A percentile compares a stretch with the other conserved stretches of the same genome.
phyloP scores from a whole-genome alignment of 345 rosid species.

The Erucastrum elatum region DNA sequence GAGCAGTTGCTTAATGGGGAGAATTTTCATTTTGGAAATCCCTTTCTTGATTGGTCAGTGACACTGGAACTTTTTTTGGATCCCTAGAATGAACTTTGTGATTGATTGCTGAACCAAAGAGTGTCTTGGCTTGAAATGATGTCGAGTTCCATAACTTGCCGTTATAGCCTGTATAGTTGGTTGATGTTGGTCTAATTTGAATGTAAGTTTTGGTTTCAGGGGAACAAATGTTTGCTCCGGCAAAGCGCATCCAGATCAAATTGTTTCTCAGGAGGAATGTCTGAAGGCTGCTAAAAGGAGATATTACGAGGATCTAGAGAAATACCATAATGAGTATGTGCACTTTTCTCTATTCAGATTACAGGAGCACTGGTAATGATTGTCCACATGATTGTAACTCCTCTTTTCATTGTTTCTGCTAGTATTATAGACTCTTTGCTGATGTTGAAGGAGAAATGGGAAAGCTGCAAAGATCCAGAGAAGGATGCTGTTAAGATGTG shows the following conservation, averaged over 20 bases:
- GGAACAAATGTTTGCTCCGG: constrained; percentile 71
- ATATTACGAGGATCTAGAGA: constrained; percentile 62
- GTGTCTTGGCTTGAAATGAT: too few species aligned
- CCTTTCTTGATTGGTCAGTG: constrained; percentile 73
- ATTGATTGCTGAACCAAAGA: too few species aligned
- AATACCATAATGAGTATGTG: constrained; percentile 82
- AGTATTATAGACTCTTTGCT: constrained; percentile 74
- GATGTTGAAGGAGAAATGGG: constrained; percentile 76
- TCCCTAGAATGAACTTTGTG: not conserved
- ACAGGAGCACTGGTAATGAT: not conserved
- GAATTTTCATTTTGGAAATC: constrained; percentile 84
- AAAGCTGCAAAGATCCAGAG: constrained; percentile 69
- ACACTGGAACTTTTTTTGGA: constrained; percentile 1
- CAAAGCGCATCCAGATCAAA: constrained; percentile 78
- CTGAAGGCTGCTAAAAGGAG: constrained; percentile 55
- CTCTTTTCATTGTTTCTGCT: constrained; percentile 45
- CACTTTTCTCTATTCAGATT: constrained; percentile 20
- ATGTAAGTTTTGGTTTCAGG: constrained; percentile 63
- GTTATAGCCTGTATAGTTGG: too few species aligned
- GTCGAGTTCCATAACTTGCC: too few species aligned
- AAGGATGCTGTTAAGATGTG: constrained; percentile 53
- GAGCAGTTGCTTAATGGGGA: constrained; percentile 67
- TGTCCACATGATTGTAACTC: constrained; percentile 21
- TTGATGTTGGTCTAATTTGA: too few species aligned
- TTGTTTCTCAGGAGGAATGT: constrained; percentile 51